Conservation (phyloP, 192 early-diverging fungal genomes). For the Coemansia guatemalensis region DNA sequence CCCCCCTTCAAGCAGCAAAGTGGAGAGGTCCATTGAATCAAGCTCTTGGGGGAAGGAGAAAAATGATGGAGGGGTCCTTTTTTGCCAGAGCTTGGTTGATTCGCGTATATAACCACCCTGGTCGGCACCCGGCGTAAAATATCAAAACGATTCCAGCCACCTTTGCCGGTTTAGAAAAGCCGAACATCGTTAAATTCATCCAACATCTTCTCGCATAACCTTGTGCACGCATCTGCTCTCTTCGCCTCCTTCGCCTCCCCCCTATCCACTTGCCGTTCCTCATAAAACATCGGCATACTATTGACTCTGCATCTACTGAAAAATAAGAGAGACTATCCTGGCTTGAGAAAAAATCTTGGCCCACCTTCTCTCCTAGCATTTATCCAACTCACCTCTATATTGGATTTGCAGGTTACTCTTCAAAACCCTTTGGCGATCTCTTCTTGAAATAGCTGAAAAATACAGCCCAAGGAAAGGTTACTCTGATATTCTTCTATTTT, state of each 20-base stretch:
- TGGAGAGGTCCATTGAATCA: neutral
- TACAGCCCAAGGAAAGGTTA: neutral
- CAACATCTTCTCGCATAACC: neutral
- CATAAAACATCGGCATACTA: neutral
- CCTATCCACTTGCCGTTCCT: neutral
- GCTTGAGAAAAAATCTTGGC: neutral
- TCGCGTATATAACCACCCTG: neutral
- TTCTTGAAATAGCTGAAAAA: neutral
- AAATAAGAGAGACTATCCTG: neutral
- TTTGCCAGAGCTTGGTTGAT: neutral
- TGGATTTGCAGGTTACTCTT: neutral
- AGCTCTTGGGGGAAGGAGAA: neutral
- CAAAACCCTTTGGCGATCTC: neutral
- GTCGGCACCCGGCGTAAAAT: neutral
- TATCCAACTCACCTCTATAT: neutral
- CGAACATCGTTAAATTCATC: constrained; percentile 1
- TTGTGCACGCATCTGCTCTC: neutral
- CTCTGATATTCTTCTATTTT: neutral
- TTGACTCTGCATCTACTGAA: neutral
- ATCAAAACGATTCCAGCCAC: neutral
- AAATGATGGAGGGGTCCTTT: neutral
- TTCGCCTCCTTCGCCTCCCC: too few relatives aligned
- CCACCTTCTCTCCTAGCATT: neutral
- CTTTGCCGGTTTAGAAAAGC: constrained; percentile 1
- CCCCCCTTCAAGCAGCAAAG: neutral